phyloP scores from a whole-genome alignment of 345 rosid genomes.

The Dovyalis caffra region DNA sequence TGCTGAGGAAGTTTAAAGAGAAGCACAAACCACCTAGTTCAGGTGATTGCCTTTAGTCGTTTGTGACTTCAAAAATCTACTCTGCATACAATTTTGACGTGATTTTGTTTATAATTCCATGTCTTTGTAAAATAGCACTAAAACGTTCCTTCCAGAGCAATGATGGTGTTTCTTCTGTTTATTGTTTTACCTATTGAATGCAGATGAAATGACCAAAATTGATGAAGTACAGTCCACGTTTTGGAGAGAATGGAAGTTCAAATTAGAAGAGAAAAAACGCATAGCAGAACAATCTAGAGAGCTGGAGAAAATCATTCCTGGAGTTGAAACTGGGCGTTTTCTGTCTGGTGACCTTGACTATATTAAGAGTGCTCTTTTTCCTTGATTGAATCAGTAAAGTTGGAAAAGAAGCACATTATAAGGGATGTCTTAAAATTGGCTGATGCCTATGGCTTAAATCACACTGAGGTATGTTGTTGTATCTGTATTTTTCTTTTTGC shows the following conservation, averaged over 20 bases:
- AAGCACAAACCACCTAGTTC: constrained; percentile 56
- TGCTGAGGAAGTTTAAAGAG: constrained; percentile 60
- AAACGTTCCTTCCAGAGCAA: not conserved
- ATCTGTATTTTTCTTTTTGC: not conserved
- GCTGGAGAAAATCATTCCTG: constrained; percentile 80
- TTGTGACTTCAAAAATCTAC: not conserved
- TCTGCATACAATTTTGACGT: not conserved
- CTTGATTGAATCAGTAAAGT: constrained; percentile 62
- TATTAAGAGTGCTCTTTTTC: constrained; percentile 54
- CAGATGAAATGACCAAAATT: constrained; percentile 79
- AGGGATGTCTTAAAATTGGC: constrained; percentile 63
- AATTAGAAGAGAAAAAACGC: constrained; percentile 77
- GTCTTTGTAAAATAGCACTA: not conserved
- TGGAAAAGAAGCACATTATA: constrained; percentile 73
- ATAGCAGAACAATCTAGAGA: constrained; percentile 76
- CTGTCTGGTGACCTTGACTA: constrained; percentile 70
- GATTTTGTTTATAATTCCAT: not conserved
- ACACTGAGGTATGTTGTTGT: constrained; percentile 51
- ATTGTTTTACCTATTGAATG: constrained; percentile 19
- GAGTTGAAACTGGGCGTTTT: constrained; percentile 79
- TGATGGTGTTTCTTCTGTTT: constrained; percentile 10
- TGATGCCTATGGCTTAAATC: constrained; percentile 59
- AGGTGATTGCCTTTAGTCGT: constrained; percentile 46
- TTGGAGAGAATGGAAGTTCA: constrained; percentile 96
- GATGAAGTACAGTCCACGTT: constrained; percentile 81